Evolutionary conservation across 805 yeast species (phyloP).

Genomic region (Monosporozyma unispora): DNA sequence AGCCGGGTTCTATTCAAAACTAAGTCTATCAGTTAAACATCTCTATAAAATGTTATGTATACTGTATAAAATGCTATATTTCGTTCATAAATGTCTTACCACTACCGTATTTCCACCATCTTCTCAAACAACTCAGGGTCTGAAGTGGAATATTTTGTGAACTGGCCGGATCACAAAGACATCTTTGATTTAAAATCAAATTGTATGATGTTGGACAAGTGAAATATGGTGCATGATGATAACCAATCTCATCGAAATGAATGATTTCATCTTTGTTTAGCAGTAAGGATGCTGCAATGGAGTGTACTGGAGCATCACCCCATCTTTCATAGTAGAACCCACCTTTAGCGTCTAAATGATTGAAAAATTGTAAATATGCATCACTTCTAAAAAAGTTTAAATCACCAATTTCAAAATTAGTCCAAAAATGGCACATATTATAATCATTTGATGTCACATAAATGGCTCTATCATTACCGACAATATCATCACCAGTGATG

Average conservation of each 20-base stretch:
- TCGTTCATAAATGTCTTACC: slow-evolving; percentile 24
- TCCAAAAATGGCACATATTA: slow-evolving; percentile 82
- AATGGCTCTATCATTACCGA: slow-evolving; percentile 35
- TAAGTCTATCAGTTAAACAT: not conserved
- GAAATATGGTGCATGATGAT: slow-evolving; percentile 60
- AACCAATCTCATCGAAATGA: slow-evolving; percentile 78
- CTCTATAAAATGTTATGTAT: not conserved
- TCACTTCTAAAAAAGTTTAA: slow-evolving; percentile 63
- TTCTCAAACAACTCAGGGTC: slow-evolving; percentile 52
- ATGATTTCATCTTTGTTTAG: slow-evolving; percentile 53
- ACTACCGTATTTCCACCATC: slow-evolving; percentile 75
- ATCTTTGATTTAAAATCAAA: slow-evolving; percentile 45
- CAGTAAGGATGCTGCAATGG: slow-evolving; percentile 56
- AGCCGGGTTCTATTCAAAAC: not conserved
- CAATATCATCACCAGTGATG: slow-evolving; percentile 44
- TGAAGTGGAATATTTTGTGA: slow-evolving; percentile 36
- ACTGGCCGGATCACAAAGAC: slow-evolving; percentile 47
- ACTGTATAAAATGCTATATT: not conserved
- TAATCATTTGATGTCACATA: slow-evolving; percentile 46
- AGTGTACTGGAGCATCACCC: slow-evolving; percentile 94
- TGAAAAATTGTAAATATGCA: slow-evolving; percentile 52
- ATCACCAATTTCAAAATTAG: slow-evolving; percentile 72
- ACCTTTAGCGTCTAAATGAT: slow-evolving; percentile 54
- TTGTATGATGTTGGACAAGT: slow-evolving; percentile 50
- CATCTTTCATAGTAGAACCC: slow-evolving; percentile 84